Base-by-base conservation (phyloP, 2,329 filamentous ascomycete genomes). In the Cryphonectria naterciae region DNA sequence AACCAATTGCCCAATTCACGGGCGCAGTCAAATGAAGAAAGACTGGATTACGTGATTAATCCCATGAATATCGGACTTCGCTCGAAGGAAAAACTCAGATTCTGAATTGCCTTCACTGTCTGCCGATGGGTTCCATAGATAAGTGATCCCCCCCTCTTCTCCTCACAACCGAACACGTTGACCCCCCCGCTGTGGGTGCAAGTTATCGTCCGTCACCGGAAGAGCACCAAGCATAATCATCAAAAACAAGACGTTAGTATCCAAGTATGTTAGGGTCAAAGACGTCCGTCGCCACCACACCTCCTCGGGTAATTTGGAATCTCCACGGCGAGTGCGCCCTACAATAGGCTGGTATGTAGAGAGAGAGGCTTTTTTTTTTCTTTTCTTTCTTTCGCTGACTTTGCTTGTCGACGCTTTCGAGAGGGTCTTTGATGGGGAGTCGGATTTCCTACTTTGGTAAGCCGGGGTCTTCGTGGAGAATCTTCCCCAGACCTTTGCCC, bases 401-500 rank as follows among this genome's bases (percentile, higher is more conserved):
- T 3, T 61, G 7, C 61, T 10, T 8, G 39, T 32, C 6, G n/a
- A 46, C 39, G 8, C 11, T 17, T 19, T 43, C 6, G 11, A 37
- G 10, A 37, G 41, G 32, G 46, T 49, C 22, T n/a, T n/a, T 22
- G 22, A 49, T n/a, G 22, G 46, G 6, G 15, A 13, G 15, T 52
- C 65, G 65, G 65, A 32, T 58, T 67, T 10, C 52, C 52, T 32
- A 58, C 54, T 67, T 28, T 17, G 49, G 65, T 17, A 67, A 67
- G 49, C 65, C 65, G 65, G 25, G 37, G 4, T 32, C 25, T 28
- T 28, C 58, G 37, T 32, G 61, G 61, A 64, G 39, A 46, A 46
- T 64, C 61, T 64, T 67, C 65, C 65, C 65, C 65, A 58, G 65
- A 58, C n/a, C 22, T 49, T 60, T 35, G 11, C 25, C 35, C 49